Evolutionary conservation across 2,329 filamentous ascomycete species (phyloP).

Genomic region (Sclerotinia nivalis): DNA sequence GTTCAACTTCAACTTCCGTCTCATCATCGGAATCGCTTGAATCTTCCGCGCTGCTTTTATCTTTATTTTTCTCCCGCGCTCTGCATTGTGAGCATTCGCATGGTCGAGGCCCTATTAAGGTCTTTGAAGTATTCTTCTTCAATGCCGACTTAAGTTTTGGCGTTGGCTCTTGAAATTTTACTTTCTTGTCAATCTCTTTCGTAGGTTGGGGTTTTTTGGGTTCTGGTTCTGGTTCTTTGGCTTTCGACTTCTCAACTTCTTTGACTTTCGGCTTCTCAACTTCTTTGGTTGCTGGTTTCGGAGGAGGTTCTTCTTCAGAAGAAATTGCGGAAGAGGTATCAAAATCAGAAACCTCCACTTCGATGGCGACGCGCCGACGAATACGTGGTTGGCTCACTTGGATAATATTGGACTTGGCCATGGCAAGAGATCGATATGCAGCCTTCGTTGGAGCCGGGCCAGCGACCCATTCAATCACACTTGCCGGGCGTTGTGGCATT

Average conservation of each 20-base stretch:
- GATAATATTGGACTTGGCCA: neutral
- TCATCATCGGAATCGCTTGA: constrained; percentile 16
- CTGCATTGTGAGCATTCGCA: constrained; percentile 4
- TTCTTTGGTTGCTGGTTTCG: neutral
- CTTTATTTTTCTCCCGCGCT: neutral
- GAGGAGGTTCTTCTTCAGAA: neutral
- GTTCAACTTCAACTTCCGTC: neutral
- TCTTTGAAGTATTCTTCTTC: neutral
- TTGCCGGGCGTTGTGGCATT: constrained; percentile 17
- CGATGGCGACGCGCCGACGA: neutral
- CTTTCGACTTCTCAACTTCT: neutral
- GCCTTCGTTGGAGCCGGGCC: constrained; percentile 5
- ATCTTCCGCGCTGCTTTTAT: constrained; percentile 20
- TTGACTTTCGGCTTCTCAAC: neutral
- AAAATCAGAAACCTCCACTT: constrained; percentile 13
- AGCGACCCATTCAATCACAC: constrained; percentile 12
- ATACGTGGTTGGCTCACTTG: neutral
- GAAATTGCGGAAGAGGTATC: neutral
- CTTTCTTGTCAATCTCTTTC: constrained; percentile 12
- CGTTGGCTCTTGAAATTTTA: constrained; percentile 13
- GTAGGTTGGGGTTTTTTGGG: neutral
- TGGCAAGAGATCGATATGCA: constrained; percentile 5
- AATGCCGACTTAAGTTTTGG: constrained; percentile 20
- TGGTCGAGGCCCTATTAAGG: neutral
- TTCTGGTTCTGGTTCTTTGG: neutral